phyloP scores from a whole-genome alignment of 176 grass and related monocot species.

The Oryza nivara region DNA sequence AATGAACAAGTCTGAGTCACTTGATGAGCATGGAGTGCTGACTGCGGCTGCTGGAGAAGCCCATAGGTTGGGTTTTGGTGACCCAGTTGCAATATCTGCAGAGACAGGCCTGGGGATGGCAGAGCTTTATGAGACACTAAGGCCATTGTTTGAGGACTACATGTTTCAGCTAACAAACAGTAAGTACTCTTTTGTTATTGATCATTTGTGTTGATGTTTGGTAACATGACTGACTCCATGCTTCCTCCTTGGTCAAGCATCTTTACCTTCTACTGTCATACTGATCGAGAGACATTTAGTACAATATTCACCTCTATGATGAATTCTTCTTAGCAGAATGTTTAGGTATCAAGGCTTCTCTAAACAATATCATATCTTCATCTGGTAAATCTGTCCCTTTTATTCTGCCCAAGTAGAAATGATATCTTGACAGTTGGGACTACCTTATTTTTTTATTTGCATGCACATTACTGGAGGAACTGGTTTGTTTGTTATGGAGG shows the following conservation, averaged over 20 bases:
- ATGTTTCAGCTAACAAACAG: conserved; percentile 68
- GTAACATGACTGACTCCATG: background rate
- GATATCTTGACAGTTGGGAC: background rate
- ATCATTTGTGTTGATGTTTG: conserved; percentile 13
- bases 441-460: background rate
- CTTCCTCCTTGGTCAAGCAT: conserved; percentile 11
- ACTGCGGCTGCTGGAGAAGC: conserved; percentile 83
- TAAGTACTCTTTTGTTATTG: conserved; percentile 33
- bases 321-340: background rate
- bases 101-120: conserved; percentile 97
- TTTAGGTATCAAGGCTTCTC: conserved; percentile 16
- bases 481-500: background rate
- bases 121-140: conserved; percentile 86
- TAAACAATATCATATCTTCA: conserved; percentile 12
- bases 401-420: conserved; percentile 4
- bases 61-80: conserved; percentile 91
- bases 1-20: conserved; percentile 94
- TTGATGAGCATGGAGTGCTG: conserved; percentile 82
- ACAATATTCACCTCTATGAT: background rate
- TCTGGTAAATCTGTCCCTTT: conserved; percentile 9
- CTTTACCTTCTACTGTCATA: conserved; percentile 15
- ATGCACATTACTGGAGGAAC: background rate
- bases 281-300: background rate
- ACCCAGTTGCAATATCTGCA: conserved; percentile 97
- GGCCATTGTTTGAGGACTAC: conserved; percentile 82